These are phyloP conservation scores for Apiospora phragmitis DNA, from an alignment of 2,329 filamentous ascomycete genomes.

Conservation along the genomic window DNA sequence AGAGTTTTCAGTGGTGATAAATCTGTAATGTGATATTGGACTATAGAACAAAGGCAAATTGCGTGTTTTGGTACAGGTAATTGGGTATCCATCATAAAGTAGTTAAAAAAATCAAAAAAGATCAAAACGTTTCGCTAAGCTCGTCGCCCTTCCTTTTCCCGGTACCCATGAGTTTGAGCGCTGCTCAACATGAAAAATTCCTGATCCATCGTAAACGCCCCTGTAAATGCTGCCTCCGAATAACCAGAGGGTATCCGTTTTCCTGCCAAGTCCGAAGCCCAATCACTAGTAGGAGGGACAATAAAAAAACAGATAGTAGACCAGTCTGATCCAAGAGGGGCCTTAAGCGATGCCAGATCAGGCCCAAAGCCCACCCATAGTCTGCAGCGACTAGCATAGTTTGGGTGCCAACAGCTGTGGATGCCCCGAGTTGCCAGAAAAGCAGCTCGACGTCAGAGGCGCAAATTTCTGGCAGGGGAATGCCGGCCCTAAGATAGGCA, in stretches of 20 bases:
- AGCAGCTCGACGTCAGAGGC: slow-evolving; percentile 4
- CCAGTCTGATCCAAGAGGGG: not conserved
- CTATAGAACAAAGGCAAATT: not conserved
- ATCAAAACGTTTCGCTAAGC: not conserved
- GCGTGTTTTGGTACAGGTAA: not conserved
- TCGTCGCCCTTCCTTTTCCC: not conserved
- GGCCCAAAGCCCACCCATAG: not conserved
- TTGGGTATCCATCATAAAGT: slow-evolving; percentile 1
- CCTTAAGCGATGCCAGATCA: slow-evolving; percentile 1
- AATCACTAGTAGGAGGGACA: not conserved
- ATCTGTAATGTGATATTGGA: not conserved
- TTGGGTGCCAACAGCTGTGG: slow-evolving; percentile 1
- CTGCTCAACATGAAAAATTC: not conserved
- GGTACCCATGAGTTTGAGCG: not conserved
- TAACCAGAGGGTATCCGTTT: not conserved
- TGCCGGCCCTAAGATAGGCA: slow-evolving; percentile 2
- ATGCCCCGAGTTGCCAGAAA: not conserved
- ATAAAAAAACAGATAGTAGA: not conserved
- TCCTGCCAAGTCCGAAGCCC: slow-evolving; percentile 2
- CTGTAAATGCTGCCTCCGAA: not conserved
- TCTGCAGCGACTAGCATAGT: not conserved
- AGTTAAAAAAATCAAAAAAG: not conserved
- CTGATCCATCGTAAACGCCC: not conserved
- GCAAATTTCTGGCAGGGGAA: slow-evolving; percentile 5
- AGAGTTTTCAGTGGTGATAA: not conserved